Base-by-base conservation (phyloP, 768 basidiomycete genomes). In the Lanmaoa rubissima region DNA sequence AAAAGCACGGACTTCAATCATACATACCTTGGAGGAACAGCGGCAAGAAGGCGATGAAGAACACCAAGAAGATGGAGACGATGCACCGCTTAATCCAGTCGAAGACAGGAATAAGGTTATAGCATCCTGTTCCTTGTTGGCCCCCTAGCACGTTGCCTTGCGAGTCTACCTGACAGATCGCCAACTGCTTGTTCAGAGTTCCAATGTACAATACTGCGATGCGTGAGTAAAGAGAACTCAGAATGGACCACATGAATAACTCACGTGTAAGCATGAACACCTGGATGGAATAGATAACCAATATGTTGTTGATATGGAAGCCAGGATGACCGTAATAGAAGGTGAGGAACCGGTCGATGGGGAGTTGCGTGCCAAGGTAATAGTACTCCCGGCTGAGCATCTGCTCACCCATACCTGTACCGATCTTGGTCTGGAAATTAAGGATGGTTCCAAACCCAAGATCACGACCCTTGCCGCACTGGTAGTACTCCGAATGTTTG, bases 381-480 rank as follows among this genome's bases (percentile, higher is more conserved):
- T 98, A 99, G 73, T 99, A 99, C 75, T 99, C 97, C 63, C 97
- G 86, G 75, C 94, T 98, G 65, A 99, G 87, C 94, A 98, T 96
- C 70, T 99, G 97, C 74, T 99, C 97, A 65, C 97, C 97, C 97
- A 99, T 99, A 75, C 97, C 97, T 32, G 92, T 97, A 31, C 96
- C 96, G 67, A 99, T 97, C 83, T 99, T 99, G 48, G 97, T 99
- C 79, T 98, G 94, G 86, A 99, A 99, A 73, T 98, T 98, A 67
- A 99, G 79, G 69, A 98, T 98, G 44, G 97, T 99, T 50, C 97
- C 97, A 70, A 99, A 99, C 53, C 97, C 97, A 59, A 99, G 87
- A 79, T 99, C 97, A 76, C 97, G 90, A 54, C 97, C 97, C 78
- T 99, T 98, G 61, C 96, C 96, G 69, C 96, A 98, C 75, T 99